Conservation (phyloP, 352 stramenopile genomes). For the Achlya hypogyna region DNA sequence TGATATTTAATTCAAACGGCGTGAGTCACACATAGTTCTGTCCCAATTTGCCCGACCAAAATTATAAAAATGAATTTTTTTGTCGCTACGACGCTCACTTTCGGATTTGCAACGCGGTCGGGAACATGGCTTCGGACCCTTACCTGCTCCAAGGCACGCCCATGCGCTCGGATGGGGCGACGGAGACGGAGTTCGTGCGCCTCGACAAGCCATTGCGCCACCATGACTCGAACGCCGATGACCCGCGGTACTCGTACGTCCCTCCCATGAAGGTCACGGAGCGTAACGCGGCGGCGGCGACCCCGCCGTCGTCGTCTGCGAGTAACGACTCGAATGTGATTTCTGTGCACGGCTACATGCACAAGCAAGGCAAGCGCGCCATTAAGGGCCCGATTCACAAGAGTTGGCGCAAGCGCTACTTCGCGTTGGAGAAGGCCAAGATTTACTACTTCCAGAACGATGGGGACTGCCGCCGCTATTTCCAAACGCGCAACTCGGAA, state of each 20-base stretch:
- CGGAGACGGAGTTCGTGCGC: background rate
- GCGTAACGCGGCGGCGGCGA: background rate
- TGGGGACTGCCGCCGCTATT: constrained; percentile 79
- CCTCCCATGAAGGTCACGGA: constrained; percentile 18
- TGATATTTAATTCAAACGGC: background rate
- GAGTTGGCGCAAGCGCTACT: constrained; percentile 80
- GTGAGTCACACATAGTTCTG: background rate
- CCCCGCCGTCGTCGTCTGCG: background rate
- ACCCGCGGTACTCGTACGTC: constrained; percentile 14
- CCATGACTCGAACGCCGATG: constrained; percentile 6
- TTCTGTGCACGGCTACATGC: constrained; percentile 81
- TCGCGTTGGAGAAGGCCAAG: constrained; percentile 78
- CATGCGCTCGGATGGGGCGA: background rate
- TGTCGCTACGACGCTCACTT: too few relatives aligned
- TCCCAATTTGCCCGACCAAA: background rate
- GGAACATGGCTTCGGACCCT: background rate
- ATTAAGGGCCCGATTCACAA: constrained; percentile 85
- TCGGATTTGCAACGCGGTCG: too few relatives aligned
- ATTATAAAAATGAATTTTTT: background rate
- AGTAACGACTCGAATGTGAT: constrained; percentile 74
- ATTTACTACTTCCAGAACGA: constrained; percentile 86
- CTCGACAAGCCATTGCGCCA: background rate
- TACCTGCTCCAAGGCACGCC: background rate
- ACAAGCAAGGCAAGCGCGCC: constrained; percentile 83
- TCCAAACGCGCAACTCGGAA: constrained; percentile 73